Percentiles rank a stretch among this genome's conserved stretches.
These are phyloP conservation scores for Polyplosphaeria fusca DNA, from an alignment of 495 filamentous ascomycete genomes.

Conservation along the genomic window DNA sequence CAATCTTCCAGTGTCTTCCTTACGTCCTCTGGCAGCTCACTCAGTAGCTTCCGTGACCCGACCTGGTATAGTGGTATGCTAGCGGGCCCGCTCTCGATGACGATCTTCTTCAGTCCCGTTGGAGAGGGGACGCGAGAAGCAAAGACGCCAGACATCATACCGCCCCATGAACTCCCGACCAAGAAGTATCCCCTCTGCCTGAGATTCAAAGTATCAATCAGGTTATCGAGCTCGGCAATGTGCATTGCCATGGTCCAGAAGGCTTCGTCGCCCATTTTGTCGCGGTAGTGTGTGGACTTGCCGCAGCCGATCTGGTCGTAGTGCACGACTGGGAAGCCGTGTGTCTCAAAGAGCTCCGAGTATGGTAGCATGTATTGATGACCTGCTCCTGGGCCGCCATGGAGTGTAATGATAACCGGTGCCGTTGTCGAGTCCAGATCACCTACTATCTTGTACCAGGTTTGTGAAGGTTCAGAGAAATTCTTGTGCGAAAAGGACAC, in stretches of 20 bases:
- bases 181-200: constrained; percentile 39
- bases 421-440: constrained; percentile 24
- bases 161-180: constrained; percentile 53
- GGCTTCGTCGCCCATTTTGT: constrained; percentile 41
- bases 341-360: constrained; percentile 35
- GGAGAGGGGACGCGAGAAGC: constrained; percentile 41
- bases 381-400: constrained; percentile 49
- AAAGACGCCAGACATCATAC: constrained; percentile 45
- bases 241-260: constrained; percentile 53
- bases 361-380: constrained; percentile 47
- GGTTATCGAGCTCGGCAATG: constrained; percentile 49
- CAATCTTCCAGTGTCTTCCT: constrained; percentile 40
- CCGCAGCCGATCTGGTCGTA: constrained; percentile 56
- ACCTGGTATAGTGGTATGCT: constrained; percentile 38
- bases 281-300: constrained; percentile 45
- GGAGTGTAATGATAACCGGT: constrained; percentile 43
- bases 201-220: constrained; percentile 45
- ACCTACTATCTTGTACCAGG: constrained; percentile 48
- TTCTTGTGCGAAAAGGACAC: neutral
- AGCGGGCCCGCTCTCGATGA: constrained; percentile 43
- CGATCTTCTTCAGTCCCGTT: constrained; percentile 38
- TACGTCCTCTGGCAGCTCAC: constrained; percentile 44
- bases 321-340: constrained; percentile 44
- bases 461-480: constrained; percentile 38
- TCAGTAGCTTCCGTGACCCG: constrained; percentile 35